Base-by-base conservation (phyloP, 495 filamentous ascomycete species). In the Tuber magnatum region DNA sequence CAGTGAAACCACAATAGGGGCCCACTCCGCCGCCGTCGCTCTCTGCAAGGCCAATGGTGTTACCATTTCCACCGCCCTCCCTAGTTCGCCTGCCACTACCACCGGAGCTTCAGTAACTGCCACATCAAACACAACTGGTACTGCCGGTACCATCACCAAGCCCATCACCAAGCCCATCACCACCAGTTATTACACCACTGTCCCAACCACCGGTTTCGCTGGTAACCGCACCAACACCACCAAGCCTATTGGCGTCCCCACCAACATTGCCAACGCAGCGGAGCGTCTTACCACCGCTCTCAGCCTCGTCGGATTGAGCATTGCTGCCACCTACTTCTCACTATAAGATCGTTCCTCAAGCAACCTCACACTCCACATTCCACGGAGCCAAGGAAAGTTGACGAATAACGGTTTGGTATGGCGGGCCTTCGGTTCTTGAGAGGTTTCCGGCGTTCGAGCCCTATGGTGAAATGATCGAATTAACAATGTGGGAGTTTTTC, bases 31-130 rank as follows among this genome's bases (percentile, higher is more conserved):
- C 46, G 72, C 74, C 20, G 28, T 9, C n/a, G 72, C 68, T 22
- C 68, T 80, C 39, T 81, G 80, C 40, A 8, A 35, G 0, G 18
- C 35, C 32, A 74, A 51, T 1, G 80, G 80, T 73, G 75, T 80
- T 61, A 71, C 65, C n/a, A 76, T 81, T 51, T 24, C 72, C 24
- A 46, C 74, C 0, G 51, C 77, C 41, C 40, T 75, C n/a, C n/a
- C n/a, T n/a, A n/a, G n/a, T n/a, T n/a, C n/a, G n/a, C n/a, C n/a
- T n/a, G n/a, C 61, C 20, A 32, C 35, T 32, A 48, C 74, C 35
- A 46, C 70, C 32, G 18, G 43, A 16, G 18, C 74, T 61, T 40
- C 46, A 10, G 46, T 20, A 38, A 28, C 46, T 18, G 12, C 41
- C 10, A n/a, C 6, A n/a, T 9, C 22, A 8, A n/a, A 5, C 46